Evolutionary conservation across 805 yeast genomes (phyloP).

Genomic region (Priceomyces castillae): DNA sequence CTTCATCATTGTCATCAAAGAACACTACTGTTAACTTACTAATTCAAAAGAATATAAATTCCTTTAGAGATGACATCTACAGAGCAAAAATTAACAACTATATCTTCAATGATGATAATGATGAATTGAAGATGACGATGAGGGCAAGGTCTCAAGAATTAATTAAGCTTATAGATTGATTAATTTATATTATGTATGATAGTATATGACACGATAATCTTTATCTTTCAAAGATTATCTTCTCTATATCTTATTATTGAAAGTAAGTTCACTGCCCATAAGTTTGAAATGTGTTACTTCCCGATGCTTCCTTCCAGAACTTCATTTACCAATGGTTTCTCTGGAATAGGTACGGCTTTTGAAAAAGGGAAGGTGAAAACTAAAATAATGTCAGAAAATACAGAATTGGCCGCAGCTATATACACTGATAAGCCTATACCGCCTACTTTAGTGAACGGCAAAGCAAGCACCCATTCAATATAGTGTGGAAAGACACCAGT

Average conservation of each 20-base stretch:
- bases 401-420: constrained; percentile 45
- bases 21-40: constrained; percentile 6
- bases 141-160: constrained; percentile 11
- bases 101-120: constrained; percentile 7
- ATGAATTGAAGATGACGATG: constrained; percentile 16
- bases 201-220: too few relatives aligned
- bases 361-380: constrained; percentile 21
- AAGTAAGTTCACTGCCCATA: too few relatives aligned
- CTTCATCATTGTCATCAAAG: neutral
- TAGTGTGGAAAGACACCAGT: constrained; percentile 52
- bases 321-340: constrained; percentile 11
- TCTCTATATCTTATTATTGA: too few relatives aligned
- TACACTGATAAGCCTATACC: constrained; percentile 59
- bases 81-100: constrained; percentile 12
- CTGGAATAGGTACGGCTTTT: constrained; percentile 10
- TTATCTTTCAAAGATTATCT: too few relatives aligned
- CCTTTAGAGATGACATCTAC: constrained; percentile 14
- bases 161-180: constrained; percentile 5
- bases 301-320: too few relatives aligned
- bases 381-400: constrained; percentile 22
- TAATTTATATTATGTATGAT: too few relatives aligned
- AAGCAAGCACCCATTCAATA: constrained; percentile 55
- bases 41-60: constrained; percentile 4
- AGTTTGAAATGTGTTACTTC: too few relatives aligned
- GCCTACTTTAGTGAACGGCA: constrained; percentile 63